Evolutionary conservation across 2,329 filamentous ascomycete species (phyloP).

Genomic region (Malbranchea cinnamomea): DNA sequence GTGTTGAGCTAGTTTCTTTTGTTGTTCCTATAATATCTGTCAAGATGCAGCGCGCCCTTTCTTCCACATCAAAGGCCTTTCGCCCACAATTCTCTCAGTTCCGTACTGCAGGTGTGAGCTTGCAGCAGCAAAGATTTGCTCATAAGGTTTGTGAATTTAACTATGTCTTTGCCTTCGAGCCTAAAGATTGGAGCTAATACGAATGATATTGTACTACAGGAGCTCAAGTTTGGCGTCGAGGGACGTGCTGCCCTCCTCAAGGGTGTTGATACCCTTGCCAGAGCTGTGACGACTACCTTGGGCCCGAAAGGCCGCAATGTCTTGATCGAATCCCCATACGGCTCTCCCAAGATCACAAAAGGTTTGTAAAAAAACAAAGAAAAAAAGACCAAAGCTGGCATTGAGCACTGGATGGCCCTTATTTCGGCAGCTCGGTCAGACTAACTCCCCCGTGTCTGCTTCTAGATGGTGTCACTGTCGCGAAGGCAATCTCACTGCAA

Average conservation of each 20-base stretch:
- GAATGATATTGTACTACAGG: slow-evolving; percentile 40
- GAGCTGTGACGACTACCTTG: slow-evolving; percentile 87
- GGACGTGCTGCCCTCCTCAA: slow-evolving; percentile 74
- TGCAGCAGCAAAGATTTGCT: slow-evolving; percentile 88
- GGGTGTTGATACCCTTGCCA: slow-evolving; percentile 93
- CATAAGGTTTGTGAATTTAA: slow-evolving; percentile 63
- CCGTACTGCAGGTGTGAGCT: slow-evolving; percentile 49
- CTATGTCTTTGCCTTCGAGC: background rate
- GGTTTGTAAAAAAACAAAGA: too few species aligned
- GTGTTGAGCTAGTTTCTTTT: slow-evolving; percentile 19
- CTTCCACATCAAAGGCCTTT: slow-evolving; percentile 58
- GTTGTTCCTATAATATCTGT: too few species aligned
- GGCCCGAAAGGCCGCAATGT: slow-evolving; percentile 98
- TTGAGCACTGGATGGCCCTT: too few species aligned
- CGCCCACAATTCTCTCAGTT: slow-evolving; percentile 46
- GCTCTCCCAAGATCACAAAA: slow-evolving; percentile 99
- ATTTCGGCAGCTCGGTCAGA: background rate
- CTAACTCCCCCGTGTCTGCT: background rate
- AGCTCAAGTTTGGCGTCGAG: slow-evolving; percentile 97
- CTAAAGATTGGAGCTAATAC: slow-evolving; percentile 15
- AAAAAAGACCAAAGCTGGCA: background rate
- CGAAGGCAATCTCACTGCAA: slow-evolving; percentile 79
- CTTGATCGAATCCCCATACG: slow-evolving; percentile 94
- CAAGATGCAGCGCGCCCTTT: slow-evolving; percentile 92
- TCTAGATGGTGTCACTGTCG: slow-evolving; percentile 73